Base-by-base conservation (phyloP, 768 basidiomycete genomes). In the Auriscalpium orientale region DNA sequence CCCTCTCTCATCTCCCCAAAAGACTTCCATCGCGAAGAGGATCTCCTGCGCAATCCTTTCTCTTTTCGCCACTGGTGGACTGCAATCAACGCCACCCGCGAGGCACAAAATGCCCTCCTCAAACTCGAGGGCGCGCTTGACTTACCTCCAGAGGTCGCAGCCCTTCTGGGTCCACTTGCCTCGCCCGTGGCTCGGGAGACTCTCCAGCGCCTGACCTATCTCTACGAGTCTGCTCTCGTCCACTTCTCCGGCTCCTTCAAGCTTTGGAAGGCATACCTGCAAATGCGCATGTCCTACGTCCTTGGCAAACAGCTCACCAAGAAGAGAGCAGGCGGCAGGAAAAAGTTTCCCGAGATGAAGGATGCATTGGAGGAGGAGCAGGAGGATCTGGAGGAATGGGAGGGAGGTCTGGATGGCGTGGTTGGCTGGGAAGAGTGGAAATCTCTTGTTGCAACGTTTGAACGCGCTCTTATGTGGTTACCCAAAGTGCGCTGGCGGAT, bases 391-490 rank as follows among this genome's bases (percentile, higher is more conserved):
- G 85, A 91, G 66, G 76, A 87, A 61, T 98, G 95, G 92, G 83
- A 90, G 49, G 85, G 82, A 7, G 87, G 89, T 16, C 71, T 98
- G 50, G 91, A 98, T 66, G 84, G 87, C 2, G 76, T 94, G 7
- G 78, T 97, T n/a, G 97, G 95, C 6, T 97, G 87, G 85, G 86
- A 91, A 62, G 97, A 99, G 70, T 99, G 97, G 97, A 91, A 82
- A 66, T 73, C 83, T 15, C 79, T 99, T 12, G 78, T 95, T 16
- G 89, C 92, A 9, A 81, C 83, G 0, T 95, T 92, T 67, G 97
- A 99, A 67, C 82, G 97, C 57, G 91, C 91, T 56, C 74, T 99
- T 43, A 91, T 91, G 85, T 98, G 93, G 89, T 70, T 98, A 50
- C 92, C 94, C 54, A 89, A 84, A 69, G 94, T 93, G 65, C 61